Conservation (phyloP, 2,329 filamentous ascomycete species). For the Aspergillus floridensis region DNA sequence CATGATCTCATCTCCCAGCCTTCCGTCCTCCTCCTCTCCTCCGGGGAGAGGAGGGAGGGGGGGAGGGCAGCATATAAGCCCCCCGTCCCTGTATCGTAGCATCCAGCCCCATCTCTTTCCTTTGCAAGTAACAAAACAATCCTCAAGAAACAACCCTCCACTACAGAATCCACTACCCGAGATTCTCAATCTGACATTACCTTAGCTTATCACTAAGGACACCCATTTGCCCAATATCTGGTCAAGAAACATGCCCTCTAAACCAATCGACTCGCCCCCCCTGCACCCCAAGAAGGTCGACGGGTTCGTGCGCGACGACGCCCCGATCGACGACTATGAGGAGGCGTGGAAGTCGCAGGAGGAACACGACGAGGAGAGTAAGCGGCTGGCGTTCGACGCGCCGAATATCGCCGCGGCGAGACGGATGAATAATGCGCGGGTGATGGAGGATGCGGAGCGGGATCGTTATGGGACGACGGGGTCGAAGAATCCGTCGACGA, state of each 20-base stretch:
- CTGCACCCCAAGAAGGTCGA: background rate
- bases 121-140: background rate
- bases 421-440: background rate
- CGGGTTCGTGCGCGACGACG: conserved; percentile 1
- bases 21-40: no score
- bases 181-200: no score
- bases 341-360: conserved; percentile 6
- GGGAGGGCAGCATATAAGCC: no score
- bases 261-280: conserved; percentile 49
- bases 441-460: background rate
- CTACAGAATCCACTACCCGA: no score
- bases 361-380: background rate
- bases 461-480: background rate
- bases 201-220: conserved; percentile 45
- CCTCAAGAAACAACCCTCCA: background rate
- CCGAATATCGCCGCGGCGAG: background rate
- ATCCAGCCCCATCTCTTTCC: background rate
- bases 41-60: no score
- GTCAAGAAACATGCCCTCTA: conserved; percentile 30
- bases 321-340: conserved; percentile 2
- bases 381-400: background rate
- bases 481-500: conserved; percentile 1
- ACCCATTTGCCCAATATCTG: conserved; percentile 43
- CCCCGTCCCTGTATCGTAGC: background rate
- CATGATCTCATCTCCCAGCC: background rate